Base-by-base conservation (phyloP, 164 flowering plant species). In the Stephania cephalantha region DNA sequence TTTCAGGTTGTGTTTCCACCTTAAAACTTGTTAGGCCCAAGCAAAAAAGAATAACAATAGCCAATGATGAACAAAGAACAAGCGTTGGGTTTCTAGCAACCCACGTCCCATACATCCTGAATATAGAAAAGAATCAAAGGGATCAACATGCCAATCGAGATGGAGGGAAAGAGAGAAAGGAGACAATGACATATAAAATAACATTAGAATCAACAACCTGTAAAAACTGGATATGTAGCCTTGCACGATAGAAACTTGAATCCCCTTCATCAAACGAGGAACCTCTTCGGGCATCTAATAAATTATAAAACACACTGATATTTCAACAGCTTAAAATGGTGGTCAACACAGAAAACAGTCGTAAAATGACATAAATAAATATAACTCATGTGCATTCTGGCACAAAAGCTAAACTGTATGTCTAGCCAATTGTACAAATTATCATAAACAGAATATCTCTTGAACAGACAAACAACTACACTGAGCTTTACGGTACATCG, bases 1-100 rank as follows among this genome's bases (percentile, higher is more conserved):
- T 96, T 78, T 92, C 97, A 73, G 99, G 99, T 58, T 87, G 86
- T 78, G 99, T 90, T 84, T 96, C 99, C 77, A 96, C 99, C 84
- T 92, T 79, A 78, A 94, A 90, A 72, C 91, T 93, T 46, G 92
- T 81, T 46, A 96, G 88, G 79, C 99, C 98, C 70, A 92, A 72
- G 82, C 97, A 94, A 46, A 96, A 91, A 65, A 91, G 78, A 74
- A 91, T 86, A 85, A 92, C 89, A 71, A 87, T 71, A 50, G 83
- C 87, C 82, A 96, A 68, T 2, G 99, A 94, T 67, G 89, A 85
- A 77, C 86, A 86, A 72, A 96, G 79, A 5, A 91, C 90, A 58
- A 91, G 85, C 61, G 83, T 83, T 13, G 99, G 99, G 80, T 94
- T 79, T 78, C 95, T 87, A 74, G 95, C 98, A 78, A 94, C 97